phyloP scores from a whole-genome alignment of 1,139 yeast genomes.

The Hanseniaspora sp. region DNA sequence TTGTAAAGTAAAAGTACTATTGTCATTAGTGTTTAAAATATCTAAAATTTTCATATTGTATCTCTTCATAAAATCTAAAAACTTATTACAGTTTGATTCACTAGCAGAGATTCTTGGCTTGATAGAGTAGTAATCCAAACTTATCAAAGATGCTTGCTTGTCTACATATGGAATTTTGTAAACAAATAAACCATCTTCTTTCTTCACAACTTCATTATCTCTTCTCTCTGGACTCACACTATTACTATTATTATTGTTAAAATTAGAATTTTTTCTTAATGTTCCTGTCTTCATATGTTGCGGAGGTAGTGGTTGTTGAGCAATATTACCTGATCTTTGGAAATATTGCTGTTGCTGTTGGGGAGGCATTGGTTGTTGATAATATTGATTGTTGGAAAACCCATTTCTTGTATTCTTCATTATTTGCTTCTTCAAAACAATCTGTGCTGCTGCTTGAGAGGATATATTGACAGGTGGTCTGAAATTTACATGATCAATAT shows the following conservation, averaged over 20 bases:
- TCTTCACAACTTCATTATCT: neutral
- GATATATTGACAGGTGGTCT: neutral
- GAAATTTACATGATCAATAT: neutral
- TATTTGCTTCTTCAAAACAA: conserved; percentile 16
- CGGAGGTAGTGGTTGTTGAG: neutral
- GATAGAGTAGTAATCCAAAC: conserved; percentile 4
- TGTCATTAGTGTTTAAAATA: conserved; percentile 20
- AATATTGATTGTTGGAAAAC: neutral
- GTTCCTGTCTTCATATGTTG: neutral
- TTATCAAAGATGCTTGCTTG: neutral
- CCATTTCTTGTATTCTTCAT: conserved; percentile 18
- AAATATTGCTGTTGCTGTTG: neutral
- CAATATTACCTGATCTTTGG: no score
- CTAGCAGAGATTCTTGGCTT: neutral
- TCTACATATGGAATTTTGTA: conserved; percentile 10
- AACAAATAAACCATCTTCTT: neutral
- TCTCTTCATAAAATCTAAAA: conserved; percentile 28
- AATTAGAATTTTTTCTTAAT: neutral
- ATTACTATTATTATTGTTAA: neutral
- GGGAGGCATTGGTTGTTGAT: neutral
- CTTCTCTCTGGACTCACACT: neutral
- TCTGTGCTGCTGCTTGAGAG: conserved; percentile 13
- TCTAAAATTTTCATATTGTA: conserved; percentile 27
- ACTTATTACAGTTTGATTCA: conserved; percentile 56
- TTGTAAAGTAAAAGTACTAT: conserved; percentile 17